Percentiles rank a stretch among this genome's conserved stretches.
Conservation (phyloP, 2,329 filamentous ascomycete species). For the Rhytidhysteron rufulum region DNA sequence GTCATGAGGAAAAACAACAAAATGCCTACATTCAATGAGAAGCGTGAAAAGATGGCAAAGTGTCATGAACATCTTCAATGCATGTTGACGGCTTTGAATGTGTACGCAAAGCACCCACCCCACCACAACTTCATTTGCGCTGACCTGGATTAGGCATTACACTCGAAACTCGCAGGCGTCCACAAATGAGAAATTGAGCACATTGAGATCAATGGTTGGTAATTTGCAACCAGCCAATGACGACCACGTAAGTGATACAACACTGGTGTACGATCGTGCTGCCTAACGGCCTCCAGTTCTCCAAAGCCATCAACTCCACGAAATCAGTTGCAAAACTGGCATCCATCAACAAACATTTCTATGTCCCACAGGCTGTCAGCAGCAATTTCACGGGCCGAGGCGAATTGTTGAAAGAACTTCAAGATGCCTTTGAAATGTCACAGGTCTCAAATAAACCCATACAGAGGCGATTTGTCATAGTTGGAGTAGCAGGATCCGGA, state of each 20-base stretch:
- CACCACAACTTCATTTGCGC: too few relatives aligned
- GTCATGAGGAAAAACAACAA: neutral
- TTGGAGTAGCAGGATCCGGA: slow-evolving; percentile 35
- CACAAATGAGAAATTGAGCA: neutral
- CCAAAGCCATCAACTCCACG: neutral
- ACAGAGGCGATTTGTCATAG: slow-evolving; percentile 32
- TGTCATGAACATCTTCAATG: neutral
- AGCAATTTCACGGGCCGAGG: slow-evolving; percentile 13
- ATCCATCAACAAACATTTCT: slow-evolving; percentile 14
- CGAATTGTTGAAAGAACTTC: slow-evolving; percentile 5
- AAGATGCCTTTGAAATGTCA: slow-evolving; percentile 5
- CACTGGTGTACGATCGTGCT: neutral
- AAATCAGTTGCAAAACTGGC: neutral
- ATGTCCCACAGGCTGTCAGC: slow-evolving; percentile 12
- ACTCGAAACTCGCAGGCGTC: neutral
- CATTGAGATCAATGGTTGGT: neutral
- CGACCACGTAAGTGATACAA: neutral
- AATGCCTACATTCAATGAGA: neutral
- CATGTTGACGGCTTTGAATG: neutral
- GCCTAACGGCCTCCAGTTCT: neutral
- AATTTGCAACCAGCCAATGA: neutral
- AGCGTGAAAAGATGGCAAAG: neutral
- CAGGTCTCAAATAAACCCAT: too few relatives aligned
- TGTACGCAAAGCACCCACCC: neutral
- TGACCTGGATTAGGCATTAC: neutral